A percentile compares a stretch with the other conserved stretches of the same genome.
phyloP scores from a whole-genome alignment of 441 rosid genomes.

The Populus tomentosa region DNA sequence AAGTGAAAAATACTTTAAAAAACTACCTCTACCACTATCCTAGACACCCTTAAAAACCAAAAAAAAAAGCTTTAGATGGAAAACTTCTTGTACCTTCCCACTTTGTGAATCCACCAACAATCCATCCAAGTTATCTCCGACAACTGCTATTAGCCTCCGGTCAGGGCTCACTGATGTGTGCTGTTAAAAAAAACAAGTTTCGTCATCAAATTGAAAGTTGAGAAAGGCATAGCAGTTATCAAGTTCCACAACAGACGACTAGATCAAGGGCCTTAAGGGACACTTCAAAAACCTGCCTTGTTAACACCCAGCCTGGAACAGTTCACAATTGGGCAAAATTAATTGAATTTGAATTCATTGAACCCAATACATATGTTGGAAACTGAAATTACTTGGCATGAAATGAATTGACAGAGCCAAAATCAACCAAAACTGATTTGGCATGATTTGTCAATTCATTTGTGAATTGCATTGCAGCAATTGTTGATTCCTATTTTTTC shows the following conservation, averaged over 20 bases:
- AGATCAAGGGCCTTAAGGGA: not conserved
- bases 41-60: not conserved
- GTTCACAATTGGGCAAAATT: not conserved
- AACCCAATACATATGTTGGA: not conserved
- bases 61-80: not conserved
- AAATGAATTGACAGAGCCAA: not conserved
- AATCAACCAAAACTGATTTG: not conserved
- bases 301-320: not conserved
- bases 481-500: not conserved
- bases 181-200: conserved; percentile 33
- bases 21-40: too few relatives aligned
- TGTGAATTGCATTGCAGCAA: too few relatives aligned
- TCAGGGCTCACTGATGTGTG: conserved; percentile 84
- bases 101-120: conserved; percentile 63
- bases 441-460: not conserved
- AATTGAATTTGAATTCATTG: not conserved
- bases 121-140: conserved; percentile 76
- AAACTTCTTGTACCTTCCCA: conserved; percentile 52
- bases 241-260: not conserved
- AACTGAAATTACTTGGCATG: not conserved
- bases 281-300: not conserved
- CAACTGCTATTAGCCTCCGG: conserved; percentile 59
- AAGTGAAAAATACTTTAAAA: not conserved
- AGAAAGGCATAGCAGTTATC: not conserved
- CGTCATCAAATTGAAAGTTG: not conserved